phyloP scores from a whole-genome alignment of 108 stramenopile species.

The Stephanodiscus minutulus region DNA sequence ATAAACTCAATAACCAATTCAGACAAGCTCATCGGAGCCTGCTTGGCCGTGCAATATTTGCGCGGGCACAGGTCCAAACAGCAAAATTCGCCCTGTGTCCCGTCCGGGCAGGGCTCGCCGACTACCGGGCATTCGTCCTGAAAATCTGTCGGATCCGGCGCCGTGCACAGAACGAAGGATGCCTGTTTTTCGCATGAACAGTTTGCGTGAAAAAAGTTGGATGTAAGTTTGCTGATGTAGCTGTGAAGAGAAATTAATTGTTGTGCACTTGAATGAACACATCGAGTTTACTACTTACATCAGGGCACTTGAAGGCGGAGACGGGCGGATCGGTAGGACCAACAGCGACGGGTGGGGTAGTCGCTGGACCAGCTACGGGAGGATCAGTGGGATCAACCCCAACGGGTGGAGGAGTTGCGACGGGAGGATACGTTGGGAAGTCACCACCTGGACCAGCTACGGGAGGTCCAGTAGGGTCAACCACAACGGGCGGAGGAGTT shows the following conservation, averaged over 20 bases:
- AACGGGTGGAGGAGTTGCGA: background rate
- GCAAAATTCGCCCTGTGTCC: slow-evolving; percentile 24
- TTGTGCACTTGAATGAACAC: no score
- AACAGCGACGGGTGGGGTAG: background rate
- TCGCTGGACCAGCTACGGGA: background rate
- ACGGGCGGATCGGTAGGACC: background rate
- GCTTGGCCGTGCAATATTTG: slow-evolving; percentile 39
- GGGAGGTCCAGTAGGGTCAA: background rate
- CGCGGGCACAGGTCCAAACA: slow-evolving; percentile 30
- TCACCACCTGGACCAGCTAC: no score
- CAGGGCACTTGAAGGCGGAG: slow-evolving; percentile 1
- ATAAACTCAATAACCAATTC: background rate
- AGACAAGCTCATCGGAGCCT: slow-evolving; percentile 2
- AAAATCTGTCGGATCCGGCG: slow-evolving; percentile 10
- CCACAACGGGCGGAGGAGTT: background rate
- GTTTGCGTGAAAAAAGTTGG: background rate
- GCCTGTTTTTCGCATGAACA: slow-evolving; percentile 14
- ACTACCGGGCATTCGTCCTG: slow-evolving; percentile 25
- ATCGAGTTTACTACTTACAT: slow-evolving; percentile 8
- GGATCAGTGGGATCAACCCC: background rate
- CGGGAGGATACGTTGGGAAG: background rate
- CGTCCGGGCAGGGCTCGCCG: slow-evolving; percentile 18
- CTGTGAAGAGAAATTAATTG: background rate
- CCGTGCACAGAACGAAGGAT: slow-evolving; percentile 24
- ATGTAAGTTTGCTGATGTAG: background rate